Base-by-base conservation (phyloP, 164 flowering plant genomes). In the Taxillus chinensis region DNA sequence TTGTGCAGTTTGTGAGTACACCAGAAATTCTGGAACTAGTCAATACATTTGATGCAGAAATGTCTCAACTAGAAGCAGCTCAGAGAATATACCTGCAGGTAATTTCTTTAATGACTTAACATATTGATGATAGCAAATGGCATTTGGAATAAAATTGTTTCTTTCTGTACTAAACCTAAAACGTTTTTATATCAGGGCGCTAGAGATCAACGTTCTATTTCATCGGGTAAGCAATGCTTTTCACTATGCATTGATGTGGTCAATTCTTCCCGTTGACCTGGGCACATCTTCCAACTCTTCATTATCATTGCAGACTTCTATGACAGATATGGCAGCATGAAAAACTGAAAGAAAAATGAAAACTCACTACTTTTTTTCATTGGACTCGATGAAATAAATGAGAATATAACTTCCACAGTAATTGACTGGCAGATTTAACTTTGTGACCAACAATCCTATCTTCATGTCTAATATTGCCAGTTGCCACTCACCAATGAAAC, bases 21-120 rank as follows among this genome's bases (percentile, higher is more conserved):
- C 99, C 99, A 2, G 99, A 93, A 70, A 76, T 90, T 65, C 60
- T 90, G 79, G 97, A 90, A 56, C 61, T 83, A 71, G 96, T 84
- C 60, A 86, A 79, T 74, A 86, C 86, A 61, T 77, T 75, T 64
- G 99, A 93, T 77, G 89, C 81, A 38, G 99, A 93, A 77, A 81
- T 90, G 96, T 82, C 97, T 64, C 97, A 93, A 62, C 74, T 93
- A 70, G 99, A 93, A 77, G 80, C 86, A 14, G 97, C 98, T 3
- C 81, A 83, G 43, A 85, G 66, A 70, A 85, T 93, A 54, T 93
- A 93, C 73, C 82, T 90, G 49, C 95, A 84, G 89, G 98, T 90
- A 69, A 52, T 59, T 5, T 16, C 41, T 68, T 55, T 46, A 55
- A 11, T 62, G 45, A 46, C n/a, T 10, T 52, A 56, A 10, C 45